Conservation (phyloP, 1,284 basidiomycete genomes). For the Exobasidium rhododendri region DNA sequence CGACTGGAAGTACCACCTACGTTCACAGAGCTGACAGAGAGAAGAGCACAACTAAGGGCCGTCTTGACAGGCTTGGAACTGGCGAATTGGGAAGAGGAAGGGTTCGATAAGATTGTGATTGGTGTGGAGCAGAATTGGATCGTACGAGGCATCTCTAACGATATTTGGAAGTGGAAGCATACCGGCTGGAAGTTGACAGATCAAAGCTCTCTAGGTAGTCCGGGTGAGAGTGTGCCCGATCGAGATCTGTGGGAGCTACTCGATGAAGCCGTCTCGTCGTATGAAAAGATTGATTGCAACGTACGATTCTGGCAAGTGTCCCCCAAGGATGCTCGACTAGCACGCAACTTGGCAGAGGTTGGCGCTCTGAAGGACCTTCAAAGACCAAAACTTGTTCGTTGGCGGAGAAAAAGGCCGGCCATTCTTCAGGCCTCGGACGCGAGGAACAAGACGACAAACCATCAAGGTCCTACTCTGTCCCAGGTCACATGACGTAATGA, state of each 20-base stretch:
- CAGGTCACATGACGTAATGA: not conserved
- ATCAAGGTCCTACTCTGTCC: conserved; percentile 1
- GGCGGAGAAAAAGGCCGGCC: conserved; percentile 18
- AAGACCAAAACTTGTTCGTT: conserved; percentile 41
- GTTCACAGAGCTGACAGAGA: conserved; percentile 19
- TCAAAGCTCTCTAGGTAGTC: conserved; percentile 29
- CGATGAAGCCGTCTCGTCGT: conserved; percentile 37
- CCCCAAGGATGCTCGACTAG: conserved; percentile 28
- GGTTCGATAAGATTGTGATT: conserved; percentile 52
- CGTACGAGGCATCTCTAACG: conserved; percentile 44
- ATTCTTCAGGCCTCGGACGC: not conserved
- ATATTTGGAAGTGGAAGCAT: conserved; percentile 50
- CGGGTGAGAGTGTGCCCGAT: conserved; percentile 47
- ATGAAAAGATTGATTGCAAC: conserved; percentile 51
- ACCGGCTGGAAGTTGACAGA: conserved; percentile 44
- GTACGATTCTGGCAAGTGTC: conserved; percentile 50
- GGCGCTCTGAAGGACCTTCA: conserved; percentile 44
- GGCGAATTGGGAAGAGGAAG: conserved; percentile 46
- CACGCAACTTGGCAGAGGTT: conserved; percentile 35
- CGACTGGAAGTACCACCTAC: conserved; percentile 44
- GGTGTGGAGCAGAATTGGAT: conserved; percentile 49
- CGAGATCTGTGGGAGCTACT: conserved; percentile 52
- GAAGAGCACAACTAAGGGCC: conserved; percentile 43
- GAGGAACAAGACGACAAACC: not conserved
- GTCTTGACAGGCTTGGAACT: conserved; percentile 50